Base-by-base conservation (phyloP, 2,329 filamentous ascomycete genomes). In the Botrytis tulipae region DNA sequence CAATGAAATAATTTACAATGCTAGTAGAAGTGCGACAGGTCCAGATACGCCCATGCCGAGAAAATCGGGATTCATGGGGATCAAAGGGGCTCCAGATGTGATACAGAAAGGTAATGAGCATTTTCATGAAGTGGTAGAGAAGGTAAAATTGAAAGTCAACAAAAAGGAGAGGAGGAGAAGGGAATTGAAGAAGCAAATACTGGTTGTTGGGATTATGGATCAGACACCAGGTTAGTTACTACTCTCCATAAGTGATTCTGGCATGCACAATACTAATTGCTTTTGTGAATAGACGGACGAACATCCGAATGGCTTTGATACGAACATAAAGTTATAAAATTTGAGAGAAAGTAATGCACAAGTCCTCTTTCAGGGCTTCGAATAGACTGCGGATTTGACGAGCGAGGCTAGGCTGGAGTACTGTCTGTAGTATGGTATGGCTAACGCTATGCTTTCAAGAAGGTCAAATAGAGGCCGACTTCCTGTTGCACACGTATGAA, bases 101-200 rank as follows among this genome's bases (percentile, higher is more conserved):
- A 70, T 76, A 44, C 73, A 75, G 16, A 76, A 75, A 57, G 74
- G 74, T 14, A 76, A 73, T 51, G 75, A 73, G 60, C 62, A 75
- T 61, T 48, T 77, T 22, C 71, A 75, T 37, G 76, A 74, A 10
- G 75, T 75, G n/a, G 44, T 76, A 25, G 65, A 59, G 46, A 78
- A 76, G 66, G 76, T 74, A 25, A 78, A 73, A 46, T 73, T 75
- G 59, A 77, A 63, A 35, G 71, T 78, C 20, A 71, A 68, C 59
- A 72, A 72, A 3, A 74, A 72, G 32, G 78, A 79, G 70, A 76
- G 69, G 72, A 75, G 75, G 62, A 77, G 77, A 57, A 73, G 77
- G 48, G 75, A 75, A 51, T 71, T 79, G 74, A 79, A 76, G 75
- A 76, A 77, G 72, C 76, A 75, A 37, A 79, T 79, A 72, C 72